These are phyloP conservation scores for Aspergillus neotritici DNA, from an alignment of 2,329 filamentous ascomycete genomes.

Conservation along the genomic window DNA sequence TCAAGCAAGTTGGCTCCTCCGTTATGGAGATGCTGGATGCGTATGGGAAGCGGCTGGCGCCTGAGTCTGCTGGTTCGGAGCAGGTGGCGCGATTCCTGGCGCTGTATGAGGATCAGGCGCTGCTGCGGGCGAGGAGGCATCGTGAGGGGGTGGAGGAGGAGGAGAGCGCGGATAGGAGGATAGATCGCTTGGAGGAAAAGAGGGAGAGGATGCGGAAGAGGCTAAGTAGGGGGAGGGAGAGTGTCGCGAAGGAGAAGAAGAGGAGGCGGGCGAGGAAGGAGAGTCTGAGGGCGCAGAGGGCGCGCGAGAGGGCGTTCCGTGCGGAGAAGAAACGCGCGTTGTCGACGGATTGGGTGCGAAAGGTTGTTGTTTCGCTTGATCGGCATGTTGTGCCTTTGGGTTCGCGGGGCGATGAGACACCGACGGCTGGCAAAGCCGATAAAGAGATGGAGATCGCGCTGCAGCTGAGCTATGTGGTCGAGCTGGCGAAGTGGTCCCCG, in stretches of 20 bases:
- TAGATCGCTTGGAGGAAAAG: slow-evolving; percentile 10
- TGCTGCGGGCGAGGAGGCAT: slow-evolving; percentile 20
- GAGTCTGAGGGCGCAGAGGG: slow-evolving; percentile 11
- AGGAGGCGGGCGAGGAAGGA: slow-evolving; percentile 27
- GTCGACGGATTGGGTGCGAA: slow-evolving; percentile 23
- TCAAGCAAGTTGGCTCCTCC: slow-evolving; percentile 18
- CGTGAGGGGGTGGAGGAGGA: slow-evolving; percentile 21
- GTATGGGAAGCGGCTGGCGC: slow-evolving; percentile 28
- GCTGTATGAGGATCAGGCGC: slow-evolving; percentile 29
- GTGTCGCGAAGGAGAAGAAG: slow-evolving; percentile 17
- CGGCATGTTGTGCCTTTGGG: slow-evolving; percentile 12
- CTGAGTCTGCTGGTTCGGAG: slow-evolving; percentile 24
- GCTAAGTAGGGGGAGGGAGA: slow-evolving; percentile 15
- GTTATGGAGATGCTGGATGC: slow-evolving; percentile 28
- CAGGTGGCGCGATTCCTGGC: slow-evolving; percentile 31
- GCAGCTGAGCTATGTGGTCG: slow-evolving; percentile 55
- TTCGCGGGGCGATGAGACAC: slow-evolving; percentile 20
- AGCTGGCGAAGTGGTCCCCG: slow-evolving; percentile 54
- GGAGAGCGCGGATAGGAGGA: slow-evolving; percentile 20
- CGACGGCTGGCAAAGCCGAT: slow-evolving; percentile 15
- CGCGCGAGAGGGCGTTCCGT: slow-evolving; percentile 24
- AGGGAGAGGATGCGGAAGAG: slow-evolving; percentile 14
- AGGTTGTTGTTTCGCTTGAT: slow-evolving; percentile 35
- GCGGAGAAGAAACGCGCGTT: slow-evolving; percentile 8
- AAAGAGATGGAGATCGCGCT: slow-evolving; percentile 28